These are phyloP conservation scores for Trichoderma sp. DNA, from an alignment of 2,329 filamentous ascomycete genomes.

Conservation along the genomic window DNA sequence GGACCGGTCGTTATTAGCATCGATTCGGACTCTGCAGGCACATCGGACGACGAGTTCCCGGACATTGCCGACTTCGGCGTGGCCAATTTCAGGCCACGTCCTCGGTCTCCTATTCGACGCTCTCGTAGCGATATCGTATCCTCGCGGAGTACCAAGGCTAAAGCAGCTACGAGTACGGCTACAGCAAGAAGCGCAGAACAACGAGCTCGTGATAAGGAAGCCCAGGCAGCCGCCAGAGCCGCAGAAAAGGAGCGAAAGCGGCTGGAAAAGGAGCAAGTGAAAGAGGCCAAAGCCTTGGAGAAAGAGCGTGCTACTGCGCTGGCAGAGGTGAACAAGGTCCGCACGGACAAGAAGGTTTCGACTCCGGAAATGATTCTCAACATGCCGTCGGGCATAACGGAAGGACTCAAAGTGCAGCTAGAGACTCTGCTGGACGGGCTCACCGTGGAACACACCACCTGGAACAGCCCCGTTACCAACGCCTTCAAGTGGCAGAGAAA, in stretches of 20 bases:
- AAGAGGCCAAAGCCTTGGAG: constrained; percentile 63
- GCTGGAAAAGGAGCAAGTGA: constrained; percentile 59
- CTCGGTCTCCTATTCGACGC: constrained; percentile 36
- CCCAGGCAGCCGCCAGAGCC: constrained; percentile 54
- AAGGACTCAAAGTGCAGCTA: constrained; percentile 50
- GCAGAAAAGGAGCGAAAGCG: constrained; percentile 59
- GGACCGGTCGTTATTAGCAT: constrained; percentile 41
- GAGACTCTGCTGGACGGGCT: constrained; percentile 55
- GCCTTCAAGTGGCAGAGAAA: constrained; percentile 71
- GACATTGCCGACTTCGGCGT: constrained; percentile 49
- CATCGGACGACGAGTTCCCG: constrained; percentile 53
- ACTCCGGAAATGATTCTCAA: constrained; percentile 78
- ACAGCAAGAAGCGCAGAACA: constrained; percentile 43
- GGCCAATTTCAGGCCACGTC: constrained; percentile 33
- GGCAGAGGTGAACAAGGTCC: constrained; percentile 72
- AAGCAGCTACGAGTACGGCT: constrained; percentile 28
- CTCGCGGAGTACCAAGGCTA: constrained; percentile 31
- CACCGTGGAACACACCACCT: constrained; percentile 50
- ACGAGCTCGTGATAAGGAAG: constrained; percentile 45
- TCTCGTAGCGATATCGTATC: constrained; percentile 39
- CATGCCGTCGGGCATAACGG: constrained; percentile 60
- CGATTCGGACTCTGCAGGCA: constrained; percentile 38
- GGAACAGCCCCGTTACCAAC: constrained; percentile 51
- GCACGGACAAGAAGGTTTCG: constrained; percentile 72
- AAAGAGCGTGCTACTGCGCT: constrained; percentile 67